Percentiles rank a stretch among this genome's conserved stretches.
Conservation (phyloP, 345 rosid genomes). For the Abelmoschus esculentus region DNA sequence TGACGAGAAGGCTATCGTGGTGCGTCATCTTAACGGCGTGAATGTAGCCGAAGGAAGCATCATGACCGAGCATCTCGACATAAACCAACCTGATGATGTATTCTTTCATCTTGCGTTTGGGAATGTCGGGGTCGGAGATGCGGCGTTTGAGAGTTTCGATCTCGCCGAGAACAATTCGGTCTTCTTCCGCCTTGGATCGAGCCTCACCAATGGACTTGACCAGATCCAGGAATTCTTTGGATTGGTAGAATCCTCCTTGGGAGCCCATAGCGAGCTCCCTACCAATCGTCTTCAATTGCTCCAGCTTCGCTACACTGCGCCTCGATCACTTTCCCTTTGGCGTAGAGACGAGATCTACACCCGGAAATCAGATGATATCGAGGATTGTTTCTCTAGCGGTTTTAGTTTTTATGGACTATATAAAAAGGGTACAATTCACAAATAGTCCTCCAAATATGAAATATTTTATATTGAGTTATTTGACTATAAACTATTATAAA, state of each 20-base stretch:
- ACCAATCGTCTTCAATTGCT: constrained; percentile 92
- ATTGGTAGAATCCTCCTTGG: constrained; percentile 90
- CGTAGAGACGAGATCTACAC: not conserved
- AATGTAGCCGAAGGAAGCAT: constrained; percentile 95
- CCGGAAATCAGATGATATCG: not conserved
- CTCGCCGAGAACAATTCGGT: constrained; percentile 86
- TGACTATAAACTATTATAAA: too few species aligned
- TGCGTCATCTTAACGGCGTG: constrained; percentile 99
- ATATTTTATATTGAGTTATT: too few species aligned
- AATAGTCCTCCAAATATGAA: too few species aligned
- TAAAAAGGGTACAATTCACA: too few species aligned
- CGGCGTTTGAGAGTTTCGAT: constrained; percentile 86
- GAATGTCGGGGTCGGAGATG: constrained; percentile 73
- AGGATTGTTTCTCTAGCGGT: not conserved
- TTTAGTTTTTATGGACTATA: not conserved
- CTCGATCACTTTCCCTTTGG: not conserved
- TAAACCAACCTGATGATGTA: constrained; percentile 77
- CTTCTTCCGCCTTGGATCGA: constrained; percentile 97
- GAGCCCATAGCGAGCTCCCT: constrained; percentile 99
- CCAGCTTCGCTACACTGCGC: constrained; percentile 33
- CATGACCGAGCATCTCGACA: constrained; percentile 98
- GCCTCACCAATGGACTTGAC: constrained; percentile 97
- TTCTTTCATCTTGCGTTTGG: constrained; percentile 96
- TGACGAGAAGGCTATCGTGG: constrained; percentile 63
- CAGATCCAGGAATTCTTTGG: constrained; percentile 91